Conservation (phyloP, 2,329 filamentous ascomycete species). For the Fusarium torreyae region DNA sequence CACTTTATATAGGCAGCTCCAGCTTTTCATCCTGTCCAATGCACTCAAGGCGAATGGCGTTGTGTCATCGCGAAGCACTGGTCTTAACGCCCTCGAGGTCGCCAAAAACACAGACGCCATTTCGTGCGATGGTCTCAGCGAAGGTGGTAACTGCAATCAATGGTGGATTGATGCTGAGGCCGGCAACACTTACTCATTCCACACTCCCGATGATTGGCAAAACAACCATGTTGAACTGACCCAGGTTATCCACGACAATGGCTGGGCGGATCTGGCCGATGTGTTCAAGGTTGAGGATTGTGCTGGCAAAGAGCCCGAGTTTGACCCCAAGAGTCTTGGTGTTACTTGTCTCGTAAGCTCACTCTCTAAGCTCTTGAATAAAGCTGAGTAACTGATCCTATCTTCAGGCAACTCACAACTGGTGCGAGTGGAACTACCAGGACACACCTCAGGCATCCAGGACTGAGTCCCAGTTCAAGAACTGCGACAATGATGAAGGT, state of each 20-base stretch:
- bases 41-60: constrained; percentile 26
- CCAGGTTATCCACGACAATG: constrained; percentile 3
- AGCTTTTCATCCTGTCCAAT: constrained; percentile 18
- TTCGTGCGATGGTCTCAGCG: constrained; percentile 1
- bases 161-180: constrained; percentile 16
- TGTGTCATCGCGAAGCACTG: constrained; percentile 18
- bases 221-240: constrained; percentile 25
- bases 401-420: constrained; percentile 9
- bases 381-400: not conserved
- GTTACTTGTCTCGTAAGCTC: constrained; percentile 19
- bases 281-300: constrained; percentile 30
- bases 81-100: not conserved
- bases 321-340: constrained; percentile 9
- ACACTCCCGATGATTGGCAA: constrained; percentile 24
- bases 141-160: constrained; percentile 19
- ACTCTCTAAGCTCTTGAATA: rapidly evolving
- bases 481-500: constrained; percentile 23
- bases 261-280: constrained; percentile 18
- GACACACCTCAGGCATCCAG: not conserved
- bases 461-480: constrained; percentile 16
- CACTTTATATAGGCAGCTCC: constrained; percentile 20
- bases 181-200: constrained; percentile 24
- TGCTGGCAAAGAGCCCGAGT: constrained; percentile 19
- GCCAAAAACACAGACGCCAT: constrained; percentile 12
- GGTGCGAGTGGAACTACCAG: constrained; percentile 30